Conservation (phyloP, 179 eudicot genomes). For the Beta lomatogona region DNA sequence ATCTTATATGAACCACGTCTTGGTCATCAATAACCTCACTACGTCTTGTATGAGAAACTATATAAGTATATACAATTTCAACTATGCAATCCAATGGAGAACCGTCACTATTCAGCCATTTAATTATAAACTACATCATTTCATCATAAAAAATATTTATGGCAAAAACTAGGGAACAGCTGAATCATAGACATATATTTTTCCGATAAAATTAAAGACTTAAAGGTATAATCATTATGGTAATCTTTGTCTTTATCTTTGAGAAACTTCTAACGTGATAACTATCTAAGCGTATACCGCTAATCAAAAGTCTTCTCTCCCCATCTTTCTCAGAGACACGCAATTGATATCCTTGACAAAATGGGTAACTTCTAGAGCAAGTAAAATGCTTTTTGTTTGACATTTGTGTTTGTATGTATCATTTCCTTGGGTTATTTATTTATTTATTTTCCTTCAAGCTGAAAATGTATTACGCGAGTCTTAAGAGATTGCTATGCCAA, state of each 20-base stretch:
- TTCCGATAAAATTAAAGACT: too few species aligned
- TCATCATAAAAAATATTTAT: not conserved
- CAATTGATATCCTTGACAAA: conserved; percentile 18
- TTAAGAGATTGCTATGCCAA: not conserved
- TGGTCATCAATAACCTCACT: too few species aligned
- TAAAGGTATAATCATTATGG: not conserved
- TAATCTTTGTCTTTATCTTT: conserved; percentile 23
- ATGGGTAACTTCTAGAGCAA: conserved; percentile 7
- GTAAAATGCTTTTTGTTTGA: not conserved
- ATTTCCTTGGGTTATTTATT: too few species aligned
- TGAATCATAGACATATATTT: not conserved
- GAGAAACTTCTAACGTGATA: not conserved
- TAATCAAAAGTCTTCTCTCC: not conserved
- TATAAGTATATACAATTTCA: too few species aligned
- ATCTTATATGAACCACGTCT: too few species aligned
- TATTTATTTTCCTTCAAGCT: not conserved
- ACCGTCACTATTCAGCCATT: too few species aligned
- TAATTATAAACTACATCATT: not conserved
- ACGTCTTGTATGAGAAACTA: too few species aligned
- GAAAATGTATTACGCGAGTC: too few species aligned
- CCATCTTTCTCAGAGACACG: conserved; percentile 30
- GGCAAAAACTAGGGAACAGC: not conserved
- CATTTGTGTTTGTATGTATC: not conserved
- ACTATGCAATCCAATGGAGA: too few species aligned
- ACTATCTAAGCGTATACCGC: not conserved